Base-by-base conservation (phyloP, 2,329 filamentous ascomycete genomes). In the Aureobasidium namibiae region DNA sequence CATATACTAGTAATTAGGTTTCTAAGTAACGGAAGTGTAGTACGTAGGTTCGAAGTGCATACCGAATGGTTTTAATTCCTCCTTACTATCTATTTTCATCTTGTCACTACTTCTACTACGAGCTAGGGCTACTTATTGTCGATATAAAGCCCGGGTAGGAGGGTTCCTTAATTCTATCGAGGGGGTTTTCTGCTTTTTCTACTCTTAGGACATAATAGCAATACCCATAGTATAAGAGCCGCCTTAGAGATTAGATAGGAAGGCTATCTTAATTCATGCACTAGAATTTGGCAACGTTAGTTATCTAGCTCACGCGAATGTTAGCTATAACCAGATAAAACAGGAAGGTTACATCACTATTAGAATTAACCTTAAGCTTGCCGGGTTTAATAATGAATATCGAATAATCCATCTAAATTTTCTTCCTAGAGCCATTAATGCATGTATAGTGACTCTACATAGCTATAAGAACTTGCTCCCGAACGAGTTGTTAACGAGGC, bases 1-100 rank as follows among this genome's bases (percentile, higher is more conserved):
- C 54, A 48, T 57, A 42, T 26, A 48, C 54, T 57, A 21, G 42
- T 57, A 41, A 57, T 21, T 42, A 57, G 54, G 54, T 57, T 57
- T 38, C 41, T 31, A 29, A 46, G 41, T n/a, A 31, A 57, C 16
- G 18, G n/a, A 29, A 46, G 18, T 38, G 48, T 8, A n/a, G 48
- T 50, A 18, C 34, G 48, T 41, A 54, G 13, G 13, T 23, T 14
- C n/a, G 24, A 42, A 33, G 36, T 13, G 50, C 31, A 13, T 21
- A 16, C 49, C 9, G 18, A 54, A 11, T 31, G 50, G 29, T 54
- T 21, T 31, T 34, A n/a, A 48, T 23, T 48, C 29, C 38, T 18
- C 31, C 33, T 46, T 57, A 18, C 23, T 31, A 31, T 39, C 31
- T 11, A 16, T 36, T 45, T 26, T 6, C 8, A 36, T 36, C 53